phyloP scores from a whole-genome alignment of 306 rosid genomes.

The Albizia julibrissin region DNA sequence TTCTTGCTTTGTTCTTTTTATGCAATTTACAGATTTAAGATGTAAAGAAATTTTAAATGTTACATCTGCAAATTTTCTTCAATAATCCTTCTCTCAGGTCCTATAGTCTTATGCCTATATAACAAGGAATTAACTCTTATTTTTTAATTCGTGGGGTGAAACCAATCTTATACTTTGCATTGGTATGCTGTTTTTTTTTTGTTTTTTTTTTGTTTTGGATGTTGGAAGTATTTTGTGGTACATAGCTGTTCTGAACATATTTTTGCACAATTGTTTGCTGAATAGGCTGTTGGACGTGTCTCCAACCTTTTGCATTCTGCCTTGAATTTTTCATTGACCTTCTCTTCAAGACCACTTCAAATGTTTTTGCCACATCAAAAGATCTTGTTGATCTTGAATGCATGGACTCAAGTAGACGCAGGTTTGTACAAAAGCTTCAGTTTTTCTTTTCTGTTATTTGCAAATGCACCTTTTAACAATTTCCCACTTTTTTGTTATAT shows the following conservation, averaged over 20 bases:
- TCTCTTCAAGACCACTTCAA: constrained; percentile 90
- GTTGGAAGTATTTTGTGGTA: not conserved
- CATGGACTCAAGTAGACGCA: constrained; percentile 59
- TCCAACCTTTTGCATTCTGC: constrained; percentile 50
- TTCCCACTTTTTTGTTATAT: not conserved
- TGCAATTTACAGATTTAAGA: not conserved
- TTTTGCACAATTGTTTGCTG: constrained; percentile 30
- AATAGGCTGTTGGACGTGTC: constrained; percentile 45
- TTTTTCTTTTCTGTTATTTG: not conserved
- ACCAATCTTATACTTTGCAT: not conserved
- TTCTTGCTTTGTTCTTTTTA: not conserved
- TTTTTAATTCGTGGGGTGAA: not conserved
- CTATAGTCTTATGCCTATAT: not conserved
- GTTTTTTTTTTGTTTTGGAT: not conserved
- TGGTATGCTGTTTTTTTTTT: not conserved
- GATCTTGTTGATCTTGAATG: constrained; percentile 59
- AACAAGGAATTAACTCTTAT: not conserved
- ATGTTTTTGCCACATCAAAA: constrained; percentile 84
- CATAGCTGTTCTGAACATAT: constrained; percentile 9
- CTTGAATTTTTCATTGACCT: constrained; percentile 62
- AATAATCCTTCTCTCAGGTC: not conserved
- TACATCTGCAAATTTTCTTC: not conserved
- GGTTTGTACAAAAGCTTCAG: constrained; percentile 48
- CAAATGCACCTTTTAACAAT: constrained; percentile 1
- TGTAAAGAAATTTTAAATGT: not conserved